phyloP scores from a whole-genome alignment of 1,139 yeast species.

The Yamadazyma oceani region DNA sequence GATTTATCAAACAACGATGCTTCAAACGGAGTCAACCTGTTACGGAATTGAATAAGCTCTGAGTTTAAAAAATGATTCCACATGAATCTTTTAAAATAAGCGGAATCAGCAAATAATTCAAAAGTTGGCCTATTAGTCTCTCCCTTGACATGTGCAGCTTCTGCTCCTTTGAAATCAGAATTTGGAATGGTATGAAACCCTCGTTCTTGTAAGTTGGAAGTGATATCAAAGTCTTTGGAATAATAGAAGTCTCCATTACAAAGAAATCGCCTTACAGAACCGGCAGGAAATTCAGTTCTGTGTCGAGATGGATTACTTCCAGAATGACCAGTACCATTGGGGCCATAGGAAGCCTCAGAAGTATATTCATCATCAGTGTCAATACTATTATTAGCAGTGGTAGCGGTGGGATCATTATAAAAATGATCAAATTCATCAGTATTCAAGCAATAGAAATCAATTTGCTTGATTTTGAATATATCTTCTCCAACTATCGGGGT shows the following conservation, averaged over 20 bases:
- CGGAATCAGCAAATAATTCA: conserved; percentile 39
- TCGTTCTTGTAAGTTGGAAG: conserved; percentile 61
- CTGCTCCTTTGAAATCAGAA: not conserved
- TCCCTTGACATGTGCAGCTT: conserved; percentile 16
- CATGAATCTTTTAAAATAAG: conserved; percentile 55
- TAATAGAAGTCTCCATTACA: conserved; percentile 66
- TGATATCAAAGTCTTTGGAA: conserved; percentile 64
- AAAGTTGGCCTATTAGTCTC: conserved; percentile 20
- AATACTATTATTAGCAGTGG: conserved; percentile 7
- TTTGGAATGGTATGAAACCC: conserved; percentile 20
- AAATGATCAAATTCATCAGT: conserved; percentile 52
- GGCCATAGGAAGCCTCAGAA: not conserved
- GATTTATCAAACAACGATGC: conserved; percentile 52
- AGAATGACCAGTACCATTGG: not conserved
- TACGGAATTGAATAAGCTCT: conserved; percentile 61
- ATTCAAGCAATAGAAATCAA: conserved; percentile 63
- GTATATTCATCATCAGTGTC: conserved; percentile 7
- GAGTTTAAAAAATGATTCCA: conserved; percentile 66
- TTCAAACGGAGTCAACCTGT: conserved; percentile 52
- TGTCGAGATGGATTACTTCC: no score
- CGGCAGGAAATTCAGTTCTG: conserved; percentile 53
- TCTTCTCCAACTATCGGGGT: conserved; percentile 56
- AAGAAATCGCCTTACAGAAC: conserved; percentile 54
- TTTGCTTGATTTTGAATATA: conserved; percentile 52
- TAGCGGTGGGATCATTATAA: conserved; percentile 6